Base-by-base conservation (phyloP, 2,329 filamentous ascomycete genomes). In the Aspergillus fumigatus region DNA sequence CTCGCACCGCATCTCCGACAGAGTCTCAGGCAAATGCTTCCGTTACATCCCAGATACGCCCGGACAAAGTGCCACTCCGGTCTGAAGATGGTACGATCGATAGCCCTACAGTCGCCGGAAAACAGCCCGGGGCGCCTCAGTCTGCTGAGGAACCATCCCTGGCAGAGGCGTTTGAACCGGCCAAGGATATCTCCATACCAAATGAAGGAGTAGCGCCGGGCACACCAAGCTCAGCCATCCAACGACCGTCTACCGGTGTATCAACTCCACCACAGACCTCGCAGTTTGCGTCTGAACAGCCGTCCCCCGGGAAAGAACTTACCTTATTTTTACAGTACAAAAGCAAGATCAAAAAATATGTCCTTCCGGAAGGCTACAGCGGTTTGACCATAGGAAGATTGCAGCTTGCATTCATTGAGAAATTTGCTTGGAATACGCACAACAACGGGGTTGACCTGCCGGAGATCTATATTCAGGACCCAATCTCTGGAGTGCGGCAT, bases 401-500 rank as follows among this genome's bases (percentile, higher is more conserved):
- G 56, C 93, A 99, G 72, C 82, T 99, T 27, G 93, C 94, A 0
- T 99, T 99, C 66, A 99, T 99, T 65, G 94, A 99, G 65, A 99
- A 97, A 71, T 99, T 99, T 70, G 94, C 93, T 0, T 99, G 95
- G 92, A 97, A 96, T 66, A 97, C 93, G 0, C 92, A 97, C 65
- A 88, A 91, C 59, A 95, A 97, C 67, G 94, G 94, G 7, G 85
- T 86, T 14, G 94, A 99, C 70, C 77, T 99, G 48, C 94, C 94
- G 0, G 94, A 99, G 66, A 97, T 99, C 17, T 97, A 99, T 72
- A 94, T 99, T 17, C 94, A 99, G 72, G 94, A 99, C 71, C 88
- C 92, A 0, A 84, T 97, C 2, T 97, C 94, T 8, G 94, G 94
- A 0, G 89, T 99, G n/a, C 88, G 94, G 17, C 93, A 99, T 72